Evolutionary conservation across 225 moss, liverwort and hornwort species (phyloP).

Genomic region (Neckera pumila): DNA sequence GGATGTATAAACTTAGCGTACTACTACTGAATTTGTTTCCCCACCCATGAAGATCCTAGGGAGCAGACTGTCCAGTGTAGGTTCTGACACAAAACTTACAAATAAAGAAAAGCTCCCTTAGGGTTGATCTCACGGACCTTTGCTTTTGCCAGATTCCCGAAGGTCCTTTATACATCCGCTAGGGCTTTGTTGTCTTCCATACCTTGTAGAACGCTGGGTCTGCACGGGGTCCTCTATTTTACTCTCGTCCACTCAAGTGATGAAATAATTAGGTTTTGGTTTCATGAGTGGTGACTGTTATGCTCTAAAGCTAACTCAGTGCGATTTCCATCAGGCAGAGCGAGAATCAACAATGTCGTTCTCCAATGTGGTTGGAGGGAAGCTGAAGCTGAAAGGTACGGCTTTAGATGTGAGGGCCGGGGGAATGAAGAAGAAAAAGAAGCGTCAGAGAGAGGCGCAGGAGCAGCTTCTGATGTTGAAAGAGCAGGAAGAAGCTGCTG

Average conservation of each 20-base stretch:
- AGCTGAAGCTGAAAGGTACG: constrained; percentile 78
- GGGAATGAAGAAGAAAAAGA: constrained; percentile 63
- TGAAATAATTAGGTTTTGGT: background rate
- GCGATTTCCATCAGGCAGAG: background rate
- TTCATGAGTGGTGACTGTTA: background rate
- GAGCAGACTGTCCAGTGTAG: background rate
- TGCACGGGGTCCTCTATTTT: background rate
- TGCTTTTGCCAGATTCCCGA: background rate
- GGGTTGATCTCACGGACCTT: background rate
- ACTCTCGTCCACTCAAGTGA: background rate
- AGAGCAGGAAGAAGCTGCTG: constrained; percentile 1
- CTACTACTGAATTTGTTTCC: background rate
- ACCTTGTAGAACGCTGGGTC: background rate
- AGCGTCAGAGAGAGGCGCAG: constrained; percentile 23
- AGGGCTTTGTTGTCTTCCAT: background rate
- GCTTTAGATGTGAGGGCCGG: constrained; percentile 64
- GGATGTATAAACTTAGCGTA: background rate
- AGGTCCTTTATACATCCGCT: background rate
- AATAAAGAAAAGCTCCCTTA: background rate
- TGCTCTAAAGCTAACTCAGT: background rate
- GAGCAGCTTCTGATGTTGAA: constrained; percentile 40
- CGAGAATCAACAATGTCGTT: constrained; percentile 42
- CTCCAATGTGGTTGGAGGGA: constrained; percentile 60
- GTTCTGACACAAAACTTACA: too few species aligned
- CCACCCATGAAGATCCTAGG: background rate